phyloP scores from a whole-genome alignment of 1,139 yeast species.

The Hemisphaericaspora subhashii region DNA sequence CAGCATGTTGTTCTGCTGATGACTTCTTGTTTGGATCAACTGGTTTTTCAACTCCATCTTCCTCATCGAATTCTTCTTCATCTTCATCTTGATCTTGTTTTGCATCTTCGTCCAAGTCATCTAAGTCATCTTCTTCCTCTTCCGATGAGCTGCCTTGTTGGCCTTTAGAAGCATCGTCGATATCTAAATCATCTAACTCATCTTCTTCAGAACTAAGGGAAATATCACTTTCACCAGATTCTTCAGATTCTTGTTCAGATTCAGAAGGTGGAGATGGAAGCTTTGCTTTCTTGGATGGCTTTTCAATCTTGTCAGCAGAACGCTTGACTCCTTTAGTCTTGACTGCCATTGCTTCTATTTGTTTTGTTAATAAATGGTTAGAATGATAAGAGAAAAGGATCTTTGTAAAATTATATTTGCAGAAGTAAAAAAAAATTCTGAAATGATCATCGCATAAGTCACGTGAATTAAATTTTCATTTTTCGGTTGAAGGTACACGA shows the following conservation, averaged over 20 bases:
- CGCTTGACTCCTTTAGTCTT: slow-evolving; percentile 38
- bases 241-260: slow-evolving; percentile 14
- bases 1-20: slow-evolving; percentile 74
- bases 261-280: slow-evolving; percentile 19
- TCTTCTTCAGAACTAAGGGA: slow-evolving; percentile 13
- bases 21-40: slow-evolving; percentile 48
- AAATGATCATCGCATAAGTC: slow-evolving; percentile 8
- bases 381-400: background rate
- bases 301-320: slow-evolving; percentile 21
- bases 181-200: slow-evolving; percentile 25
- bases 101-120: slow-evolving; percentile 17
- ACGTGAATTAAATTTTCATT: slow-evolving; percentile 1
- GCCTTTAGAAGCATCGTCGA: slow-evolving; percentile 15
- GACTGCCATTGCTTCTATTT: slow-evolving; percentile 5
- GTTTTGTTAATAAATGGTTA: background rate
- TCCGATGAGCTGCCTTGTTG: slow-evolving; percentile 13
- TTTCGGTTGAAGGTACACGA: background rate
- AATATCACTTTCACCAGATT: slow-evolving; percentile 7
- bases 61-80: slow-evolving; percentile 20
- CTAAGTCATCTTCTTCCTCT: slow-evolving; percentile 17
- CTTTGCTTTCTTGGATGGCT: slow-evolving; percentile 26
- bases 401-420: too few species aligned
- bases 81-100: slow-evolving; percentile 23
- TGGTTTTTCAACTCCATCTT: slow-evolving; percentile 18
- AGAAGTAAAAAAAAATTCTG: background rate